Base-by-base conservation (phyloP, 352 stramenopile genomes). In the Globisporangium ultimum region DNA sequence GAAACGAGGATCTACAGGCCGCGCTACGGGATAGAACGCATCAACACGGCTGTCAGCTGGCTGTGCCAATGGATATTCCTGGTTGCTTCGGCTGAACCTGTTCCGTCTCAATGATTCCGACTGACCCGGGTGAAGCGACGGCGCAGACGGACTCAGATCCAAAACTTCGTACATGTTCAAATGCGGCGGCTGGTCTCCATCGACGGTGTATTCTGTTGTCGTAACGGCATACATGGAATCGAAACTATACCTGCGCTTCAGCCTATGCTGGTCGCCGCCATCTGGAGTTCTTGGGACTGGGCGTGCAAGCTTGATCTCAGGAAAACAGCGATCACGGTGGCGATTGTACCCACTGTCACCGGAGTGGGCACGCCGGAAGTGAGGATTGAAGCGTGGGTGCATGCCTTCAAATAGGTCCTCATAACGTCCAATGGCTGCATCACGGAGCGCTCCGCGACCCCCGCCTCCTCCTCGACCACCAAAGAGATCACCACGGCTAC, bases 231-330 rank as follows among this genome's bases (percentile, higher is more conserved):
- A 68, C 2, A 78, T 55, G 9, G 72, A 78, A 46, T 83, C 75
- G 24, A 87, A 87, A 52, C 77, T 87, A 34, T 85, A 80, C 18
- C 64, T 71, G 2, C 77, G 72, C 42, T 73, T 74, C 18, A 71
- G 48, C 17, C 32, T 52, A 14, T 57, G 48, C 10, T 45, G 43
- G 12, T 22, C 43, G 7, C 34, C 7, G 15, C 42, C 20, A n/a
- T 54, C 49, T 36, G 28, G 28, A 36, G 28, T 36, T 36, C 28
- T 36, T 36, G 28, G 28, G 28, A 36, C 28, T 36, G 28, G 28
- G 28, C 28, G 28, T 10, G 28, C 28, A 36, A 36, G 9, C 7
- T 36, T 36, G 28, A 10, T 11, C 28, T 36, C 28, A 36, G 28
- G 28, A 36, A 36, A 36, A 36, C 28, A 36, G 9, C 28, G 28